Evolutionary conservation across 2,329 filamentous ascomycete species (phyloP), one percentile per base, ranked within the genome.

Genomic region (Trichoderma koningiopsis): DNA sequence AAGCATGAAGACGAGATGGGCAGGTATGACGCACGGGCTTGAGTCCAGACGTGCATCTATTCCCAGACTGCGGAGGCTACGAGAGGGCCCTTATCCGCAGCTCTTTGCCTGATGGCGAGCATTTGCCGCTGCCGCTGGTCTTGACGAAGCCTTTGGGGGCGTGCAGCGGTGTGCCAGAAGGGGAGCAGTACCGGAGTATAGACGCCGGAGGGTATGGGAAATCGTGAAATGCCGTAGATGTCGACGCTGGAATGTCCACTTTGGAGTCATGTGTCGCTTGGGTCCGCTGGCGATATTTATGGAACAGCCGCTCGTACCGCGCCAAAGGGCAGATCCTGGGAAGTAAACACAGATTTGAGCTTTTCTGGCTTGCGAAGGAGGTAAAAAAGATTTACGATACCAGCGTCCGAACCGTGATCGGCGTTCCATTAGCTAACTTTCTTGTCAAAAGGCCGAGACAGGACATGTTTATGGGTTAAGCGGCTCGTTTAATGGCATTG

Each of bases 231-330:
- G 43, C 65, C 69, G 69, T 52, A 8, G 55, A 35, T 55, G 19
- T 68, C 43, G 55, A 52, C 14, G 56, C 33, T 65, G 56, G 61
- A 69, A 61, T 65, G 68, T 53, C 68, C 68, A 69, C 68, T 60
- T 40, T 59, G 27, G 37, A 52, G 71, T 72, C 71, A 72, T 72
- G 72, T 70, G 72, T 58, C 66, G 59, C 40, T 52, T 62, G 49
- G 58, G 35, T 68, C 66, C 52, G 59, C 58, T 53, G 52, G 57
- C 55, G 57, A 68, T 72, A 77, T 77, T 77, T 78, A 75, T 77
- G 75, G 75, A 75, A 77, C 73, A 78, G 74, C 76, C 77, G 77
- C 77, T 75, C 72, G 76, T 77, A 76, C 75, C 77, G 77, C 76
- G 73, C 60, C 67, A 68, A 68, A 63, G 67, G 19, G 63, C 14